Percentiles rank a stretch among this genome's conserved stretches.
Evolutionary conservation across 108 stramenopile species (phyloP).

Genomic region (Skeletonema menzelii): DNA sequence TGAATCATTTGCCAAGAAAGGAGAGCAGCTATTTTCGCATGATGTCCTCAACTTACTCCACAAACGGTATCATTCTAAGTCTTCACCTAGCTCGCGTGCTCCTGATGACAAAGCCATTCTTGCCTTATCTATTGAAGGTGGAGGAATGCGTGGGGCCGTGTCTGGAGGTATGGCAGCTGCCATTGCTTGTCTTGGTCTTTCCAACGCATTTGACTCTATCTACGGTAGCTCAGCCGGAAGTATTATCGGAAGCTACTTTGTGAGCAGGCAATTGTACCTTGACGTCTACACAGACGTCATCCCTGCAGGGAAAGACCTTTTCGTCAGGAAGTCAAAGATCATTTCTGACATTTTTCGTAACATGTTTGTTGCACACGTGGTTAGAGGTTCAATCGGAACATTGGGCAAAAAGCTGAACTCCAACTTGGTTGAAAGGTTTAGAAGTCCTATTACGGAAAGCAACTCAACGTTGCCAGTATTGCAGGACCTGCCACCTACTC

Average conservation of each 20-base stretch:
- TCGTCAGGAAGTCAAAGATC: constrained; percentile 62
- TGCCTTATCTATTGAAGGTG: constrained; percentile 87
- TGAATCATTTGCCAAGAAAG: not conserved
- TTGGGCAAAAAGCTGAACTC: constrained; percentile 27
- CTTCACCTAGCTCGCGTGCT: constrained; percentile 60
- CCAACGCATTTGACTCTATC: constrained; percentile 69
- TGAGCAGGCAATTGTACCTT: constrained; percentile 72
- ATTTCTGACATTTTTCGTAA: constrained; percentile 47
- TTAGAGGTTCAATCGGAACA: not conserved
- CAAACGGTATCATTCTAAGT: constrained; percentile 45
- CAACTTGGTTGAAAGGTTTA: constrained; percentile 24
- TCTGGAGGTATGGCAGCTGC: constrained; percentile 83
- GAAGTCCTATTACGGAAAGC: constrained; percentile 9
- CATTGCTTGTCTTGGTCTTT: constrained; percentile 71
- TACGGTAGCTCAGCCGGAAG: constrained; percentile 82
- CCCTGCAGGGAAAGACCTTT: constrained; percentile 58
- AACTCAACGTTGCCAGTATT: constrained; percentile 15
- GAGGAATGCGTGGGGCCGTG: constrained; percentile 81
- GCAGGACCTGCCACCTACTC: constrained; percentile 22
- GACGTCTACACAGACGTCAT: constrained; percentile 81
- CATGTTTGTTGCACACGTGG: constrained; percentile 27
- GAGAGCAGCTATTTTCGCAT: constrained; percentile 39
- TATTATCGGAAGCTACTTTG: constrained; percentile 80
- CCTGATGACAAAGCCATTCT: constrained; percentile 55
- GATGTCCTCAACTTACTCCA: constrained; percentile 67